Base-by-base conservation (phyloP, 129 eudicot species). In the Centrapalus pauciflorus region DNA sequence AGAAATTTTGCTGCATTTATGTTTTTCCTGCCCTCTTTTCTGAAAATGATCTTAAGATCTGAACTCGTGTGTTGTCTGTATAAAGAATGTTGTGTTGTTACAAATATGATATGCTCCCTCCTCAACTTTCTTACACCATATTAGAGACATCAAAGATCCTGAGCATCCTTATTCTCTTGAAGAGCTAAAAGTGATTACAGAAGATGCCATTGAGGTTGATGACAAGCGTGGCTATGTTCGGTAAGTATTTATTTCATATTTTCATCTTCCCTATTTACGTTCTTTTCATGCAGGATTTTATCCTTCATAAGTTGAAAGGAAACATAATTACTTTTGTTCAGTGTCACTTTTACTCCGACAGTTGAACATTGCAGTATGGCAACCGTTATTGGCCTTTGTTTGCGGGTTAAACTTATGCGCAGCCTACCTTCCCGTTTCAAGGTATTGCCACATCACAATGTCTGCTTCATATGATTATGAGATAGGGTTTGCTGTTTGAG, bases 341-440 rank as follows among this genome's bases (percentile, higher is more conserved):
- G 99, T 72, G 96, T 93, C 16, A 85, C 99, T 41, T 93, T 93
- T 63, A 93, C 95, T 35, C 99, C 99, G 17, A 93, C 99, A 20
- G 99, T 93, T 55, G 99, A 89, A 55, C 99, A 93, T 77, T 93
- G 99, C 74, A 88, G 92, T 77, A 83, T 93, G 99, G 99, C 96
- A 24, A 84, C 95, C 49, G 72, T 86, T 26, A 93, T 93, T 67
- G 99, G 99, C 46, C 87, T 93, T 65, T 93, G 96, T 77, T 80
- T 93, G 83, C 82, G 96, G 29, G 99, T 93, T 80, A 93, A 93
- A 66, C 96, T 93, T 52, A 80, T 93, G 95, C 95, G 96, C 64
- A 83, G 92, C 80, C 75, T 93, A 58, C 99, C 99, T 61, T 76
- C 92, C 0, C 84, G 96, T 46, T 93, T 77, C 76, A 93, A 93